These are phyloP conservation scores for Yarrowia divulgata DNA, from an alignment of 805 yeast genomes.

Conservation along the genomic window DNA sequence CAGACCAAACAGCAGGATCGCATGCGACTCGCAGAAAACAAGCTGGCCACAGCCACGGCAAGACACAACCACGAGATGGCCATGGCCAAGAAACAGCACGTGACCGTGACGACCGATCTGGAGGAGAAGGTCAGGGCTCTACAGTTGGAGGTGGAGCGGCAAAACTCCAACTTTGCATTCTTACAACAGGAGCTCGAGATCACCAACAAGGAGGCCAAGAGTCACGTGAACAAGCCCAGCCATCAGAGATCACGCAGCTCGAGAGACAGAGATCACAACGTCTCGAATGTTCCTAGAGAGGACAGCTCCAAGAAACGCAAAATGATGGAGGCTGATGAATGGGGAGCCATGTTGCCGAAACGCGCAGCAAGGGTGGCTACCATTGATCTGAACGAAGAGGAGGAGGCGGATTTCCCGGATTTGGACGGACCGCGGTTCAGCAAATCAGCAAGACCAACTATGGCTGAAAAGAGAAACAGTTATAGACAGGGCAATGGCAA, in stretches of 20 bases:
- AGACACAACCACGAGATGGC: constrained; percentile 18
- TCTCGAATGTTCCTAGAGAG: background rate
- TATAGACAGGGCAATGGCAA: background rate
- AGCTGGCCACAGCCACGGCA: constrained; percentile 5
- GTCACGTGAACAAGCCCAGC: background rate
- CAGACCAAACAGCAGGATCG: constrained; percentile 17
- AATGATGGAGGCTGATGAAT: constrained; percentile 10
- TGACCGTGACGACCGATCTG: background rate
- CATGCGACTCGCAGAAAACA: constrained; percentile 22
- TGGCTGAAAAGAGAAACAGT: constrained; percentile 8
- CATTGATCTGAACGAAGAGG: background rate
- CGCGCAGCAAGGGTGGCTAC: constrained; percentile 6
- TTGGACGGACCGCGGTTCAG: constrained; percentile 11
- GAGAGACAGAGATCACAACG: background rate
- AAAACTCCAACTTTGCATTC: constrained; percentile 17
- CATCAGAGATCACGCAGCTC: background rate
- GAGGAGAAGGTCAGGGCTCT: constrained; percentile 19
- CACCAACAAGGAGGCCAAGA: constrained; percentile 6
- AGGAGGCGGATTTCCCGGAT: constrained; percentile 19
- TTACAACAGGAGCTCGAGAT: constrained; percentile 25
- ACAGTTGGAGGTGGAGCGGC: constrained; percentile 19
- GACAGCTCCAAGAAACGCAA: background rate
- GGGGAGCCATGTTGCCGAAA: constrained; percentile 32
- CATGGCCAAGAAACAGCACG: constrained; percentile 18
- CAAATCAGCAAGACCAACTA: background rate